Base-by-base conservation (phyloP, 2,329 filamentous ascomycete genomes). In the Nannizziopsis barbatae region DNA sequence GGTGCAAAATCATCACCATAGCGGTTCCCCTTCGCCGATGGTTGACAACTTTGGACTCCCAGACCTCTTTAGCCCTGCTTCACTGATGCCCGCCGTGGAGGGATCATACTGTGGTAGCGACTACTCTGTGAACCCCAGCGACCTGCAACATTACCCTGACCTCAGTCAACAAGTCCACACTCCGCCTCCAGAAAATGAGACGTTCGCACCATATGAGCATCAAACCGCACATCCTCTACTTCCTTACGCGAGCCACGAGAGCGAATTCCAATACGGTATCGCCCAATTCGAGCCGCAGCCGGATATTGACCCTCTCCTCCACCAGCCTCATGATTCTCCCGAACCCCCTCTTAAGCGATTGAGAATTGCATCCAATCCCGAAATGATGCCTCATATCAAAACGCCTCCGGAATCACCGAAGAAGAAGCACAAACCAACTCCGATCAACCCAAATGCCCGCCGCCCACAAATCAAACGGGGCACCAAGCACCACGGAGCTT, bases 71-170 rank as follows among this genome's bases (percentile, higher is more conserved):
- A 42, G 45, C 17, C 42, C 40, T 14, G 30, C 45, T 27, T 41
- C 45, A 4, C 17, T 51, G 7, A 38, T 42, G 5, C 37, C 30
- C 10, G 43, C 49, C 5, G 32, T 48, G 10, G 49, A 49, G 11
- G 49, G 47, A 5, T 55, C 53, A 27, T 51, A 47, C 17, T 53
- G 49, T 20, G 52, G 51, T 18, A 55, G 52, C 40, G 52, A 54
- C 31, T 50, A 49, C 37, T 54, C 52, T 1, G 59, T 53, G 22
- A 43, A 27, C 20, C 49, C 27, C 41, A 41, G 50, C 54, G 54
- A 59, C 17, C 39, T 57, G 18, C 56, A 59, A 36, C 53, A 52
- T 45, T 55, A 57, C 49, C 59, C 58, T 2, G 57, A 59, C 39
- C 53, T 53, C 6, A 55, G 8, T 51, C 54, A 8, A 49, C 56